Evolutionary conservation across 1,284 basidiomycete species (phyloP).

Genomic region (Papiliotrema terrestris): DNA sequence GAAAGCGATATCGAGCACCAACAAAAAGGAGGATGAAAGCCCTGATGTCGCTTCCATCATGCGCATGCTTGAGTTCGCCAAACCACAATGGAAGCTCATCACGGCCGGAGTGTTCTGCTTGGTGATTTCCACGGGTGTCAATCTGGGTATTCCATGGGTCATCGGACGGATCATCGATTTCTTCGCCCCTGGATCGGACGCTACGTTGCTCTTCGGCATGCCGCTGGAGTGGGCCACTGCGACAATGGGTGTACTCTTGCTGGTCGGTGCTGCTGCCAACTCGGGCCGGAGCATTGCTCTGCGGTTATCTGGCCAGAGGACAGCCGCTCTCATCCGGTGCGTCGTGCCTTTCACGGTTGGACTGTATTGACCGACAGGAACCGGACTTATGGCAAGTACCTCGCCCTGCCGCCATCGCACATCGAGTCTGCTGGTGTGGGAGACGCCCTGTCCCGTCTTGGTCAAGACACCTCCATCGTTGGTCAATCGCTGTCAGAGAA

Average conservation of each 20-base stretch:
- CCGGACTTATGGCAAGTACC: slow-evolving; percentile 45
- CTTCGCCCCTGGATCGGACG: slow-evolving; percentile 43
- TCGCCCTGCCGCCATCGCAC: slow-evolving; percentile 43
- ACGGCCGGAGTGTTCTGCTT: slow-evolving; percentile 36
- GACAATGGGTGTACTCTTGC: slow-evolving; percentile 27
- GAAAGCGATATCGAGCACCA: neutral
- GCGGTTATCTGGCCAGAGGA: slow-evolving; percentile 44
- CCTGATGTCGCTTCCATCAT: slow-evolving; percentile 41
- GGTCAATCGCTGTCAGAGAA: slow-evolving; percentile 45
- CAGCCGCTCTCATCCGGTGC: slow-evolving; percentile 40
- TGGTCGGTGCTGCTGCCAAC: slow-evolving; percentile 44
- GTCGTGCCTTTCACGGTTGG: slow-evolving; percentile 2
- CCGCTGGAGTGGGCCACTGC: slow-evolving; percentile 41
- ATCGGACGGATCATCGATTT: slow-evolving; percentile 48
- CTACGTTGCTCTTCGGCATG: slow-evolving; percentile 39
- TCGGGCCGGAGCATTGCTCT: slow-evolving; percentile 39
- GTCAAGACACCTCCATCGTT: slow-evolving; percentile 46
- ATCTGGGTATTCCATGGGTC: slow-evolving; percentile 40
- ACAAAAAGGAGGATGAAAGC: slow-evolving; percentile 11
- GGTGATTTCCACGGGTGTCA: slow-evolving; percentile 39
- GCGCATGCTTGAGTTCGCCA: slow-evolving; percentile 39
- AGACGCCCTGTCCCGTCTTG: slow-evolving; percentile 45
- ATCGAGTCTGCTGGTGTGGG: slow-evolving; percentile 45
- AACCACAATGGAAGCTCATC: slow-evolving; percentile 43
- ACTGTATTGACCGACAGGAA: slow-evolving; percentile 18